Evolutionary conservation across 495 filamentous ascomycete genomes (phyloP), one percentile per base, ranked within the genome.

Genomic region (Copromyces sp.): DNA sequence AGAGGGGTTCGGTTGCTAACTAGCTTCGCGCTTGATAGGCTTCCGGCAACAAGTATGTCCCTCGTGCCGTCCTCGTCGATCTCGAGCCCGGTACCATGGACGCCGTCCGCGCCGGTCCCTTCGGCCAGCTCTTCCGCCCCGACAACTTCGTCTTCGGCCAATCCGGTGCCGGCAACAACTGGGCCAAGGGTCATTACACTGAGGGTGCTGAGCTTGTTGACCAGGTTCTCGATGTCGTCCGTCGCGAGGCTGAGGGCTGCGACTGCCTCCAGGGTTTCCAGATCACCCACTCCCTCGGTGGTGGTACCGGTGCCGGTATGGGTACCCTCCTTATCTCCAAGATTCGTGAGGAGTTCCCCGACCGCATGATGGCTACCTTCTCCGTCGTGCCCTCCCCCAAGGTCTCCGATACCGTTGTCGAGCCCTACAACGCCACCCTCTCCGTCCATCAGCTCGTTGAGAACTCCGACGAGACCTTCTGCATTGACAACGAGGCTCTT

Each of bases 391-490:
- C 95, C 75, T 98, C 95, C n/a, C 95, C 95, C 81, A 99, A 98
- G 91, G 95, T 99, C 77, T 98, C 96, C 75, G 95, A 99, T 82
- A 99, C 95, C 83, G 95, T 99, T 79, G 95, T 99, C 82, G 95
- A 99, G 89, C 95, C 95, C 74, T 99, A 99, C 90, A 99, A 99
- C 85, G 95, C 95, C 80, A 99, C 95, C 78, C 92, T 99, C 75
- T 99, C 95, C 79, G 89, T 99, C 75, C 95, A 99, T 87, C 95
- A 99, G 89, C 90, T 99, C 76, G 96, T 99, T 82, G 95, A 99
- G 90, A 97, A 99, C 91, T 98, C 96, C 69, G 95, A 99, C 82
- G 95, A 98, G 93, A 99, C 95, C 83, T 99, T 99, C 92, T 99
- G 95, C 89, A 99, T 99, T 83, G 95, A 99, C 83, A 99, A 99